Base-by-base conservation (phyloP, 2,329 filamentous ascomycete species). In the Colletotrichum endophyticum region DNA sequence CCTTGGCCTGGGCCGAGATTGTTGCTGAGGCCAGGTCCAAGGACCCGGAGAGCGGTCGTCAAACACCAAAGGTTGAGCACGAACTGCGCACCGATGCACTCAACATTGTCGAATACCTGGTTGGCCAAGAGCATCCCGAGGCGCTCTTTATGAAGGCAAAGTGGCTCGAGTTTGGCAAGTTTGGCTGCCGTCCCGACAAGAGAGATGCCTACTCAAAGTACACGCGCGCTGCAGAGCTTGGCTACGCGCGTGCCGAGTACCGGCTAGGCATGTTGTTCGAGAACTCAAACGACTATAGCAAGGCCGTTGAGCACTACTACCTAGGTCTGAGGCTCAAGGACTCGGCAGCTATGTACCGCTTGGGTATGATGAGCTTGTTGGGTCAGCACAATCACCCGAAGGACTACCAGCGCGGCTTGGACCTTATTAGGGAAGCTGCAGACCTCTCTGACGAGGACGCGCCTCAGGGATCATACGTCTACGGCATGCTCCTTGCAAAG, bases 201-300 rank as follows among this genome's bases (percentile, higher is more conserved):
- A 96, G 96, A 81, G 96, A 98, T 86, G 96, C 97, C 9, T 99
- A 98, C 83, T 87, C 93, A 77, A 95, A 94, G 81, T 99, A 99
- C 86, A 92, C 93, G 78, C 90, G 94, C 81, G 95, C 97, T n/a
- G 94, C 95, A 34, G 94, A 96, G 80, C 93, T 95, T 80, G 95
- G 95, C 74, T 98, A 96, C 86, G 92, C 94, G 27, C 91, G 97
- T 80, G 96, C 97, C 25, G 95, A 99, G 84, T 99, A 99, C 85
- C 93, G 97, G 63, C 98, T 99, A 87, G 97, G 97, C 78, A 99
- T 99, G 96, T 94, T 98, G 73, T 99, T 96, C 83, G 97, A 99
- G 86, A 96, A 95, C 84, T 96, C 96, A 6, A 98, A 98, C 82
- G 96, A 99, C 82, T 94, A 96, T 76, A 91, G 93, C 78, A 98